Evolutionary conservation across 164 flowering plant genomes (phyloP), one percentile per base, ranked within the genome.

Genomic region (Aristolochia californica): DNA sequence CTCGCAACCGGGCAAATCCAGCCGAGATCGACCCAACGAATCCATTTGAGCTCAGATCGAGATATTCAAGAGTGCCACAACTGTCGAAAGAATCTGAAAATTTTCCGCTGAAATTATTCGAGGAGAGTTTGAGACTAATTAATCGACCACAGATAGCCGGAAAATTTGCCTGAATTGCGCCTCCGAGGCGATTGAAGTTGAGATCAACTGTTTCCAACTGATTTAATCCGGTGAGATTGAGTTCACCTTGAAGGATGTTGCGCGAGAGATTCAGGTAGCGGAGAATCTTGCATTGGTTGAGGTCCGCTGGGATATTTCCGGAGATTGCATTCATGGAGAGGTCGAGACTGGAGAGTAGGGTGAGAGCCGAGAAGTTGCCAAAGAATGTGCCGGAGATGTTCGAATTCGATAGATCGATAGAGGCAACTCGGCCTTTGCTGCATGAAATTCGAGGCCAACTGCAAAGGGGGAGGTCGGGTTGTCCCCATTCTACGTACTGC

Each of bases 31-130:
- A 60, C 2, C 98, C 96, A 26, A 12, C 67, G 60, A 91, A 79
- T 11, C 48, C 48, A 45, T 91, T 91, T 0, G 81, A 20, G 70
- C 96, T 84, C 56, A 88, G 62, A 62, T 91, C 98, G 48, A 91
- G 73, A 49, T 70, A 62, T 67, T 72, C 68, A 70, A 91, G 66
- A 25, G 63, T 75, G 59, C 2, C 10, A 67, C 95, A 91, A 0
- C 60, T 55, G 30, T 79, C 74, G 48, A 90, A 79, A 57, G 66
- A 57, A 9, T 64, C 56, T 21, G 69, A 74, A 11, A 83, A 71
- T 22, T 64, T 45, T 1, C 95, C 95, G 0, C 79, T 72, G 57
- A 90, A 75, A 21, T 67, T 67, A 45, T 90, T 90, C n/a, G 23
- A 7, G 2, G 97, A 87, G 11, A 90, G 18, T 45, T 87, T 90